Evolutionary conservation across 805 yeast species (phyloP), one percentile per base, ranked within the genome.

Genomic region (Zygoascus biomembranicola): DNA sequence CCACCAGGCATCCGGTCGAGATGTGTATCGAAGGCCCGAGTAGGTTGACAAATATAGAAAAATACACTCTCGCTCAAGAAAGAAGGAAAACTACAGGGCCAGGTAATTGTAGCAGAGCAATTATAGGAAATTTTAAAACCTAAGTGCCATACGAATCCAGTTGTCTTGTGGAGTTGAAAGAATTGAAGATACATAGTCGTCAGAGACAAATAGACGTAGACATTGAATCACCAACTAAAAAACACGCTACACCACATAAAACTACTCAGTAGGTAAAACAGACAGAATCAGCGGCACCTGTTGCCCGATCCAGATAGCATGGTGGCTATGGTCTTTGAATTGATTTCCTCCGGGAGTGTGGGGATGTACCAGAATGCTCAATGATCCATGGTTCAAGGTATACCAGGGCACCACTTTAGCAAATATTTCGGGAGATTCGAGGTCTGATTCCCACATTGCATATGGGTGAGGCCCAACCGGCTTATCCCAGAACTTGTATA

Each of bases 1-100:
- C 47, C 84, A 86, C 73, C 97, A 90, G 74, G 96, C 95, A 3
- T 77, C 87, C 55, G 82, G 95, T 8, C 71, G 75, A 60, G 87
- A 84, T 64, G 45, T 49, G 19, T 50, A 56, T 47, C 41, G 54
- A 35, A 52, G 31, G 28, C 28, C 28, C 28, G 28, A 23, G 28
- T 23, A 23, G 28, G 6, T 23, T 6, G 6, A 23, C 28, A 23
- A 23, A 23, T 23, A 23, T 23, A 23, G 6, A 23, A 23, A 23
- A 23, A 23, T 23, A 23, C 28, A 23, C 6, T 23, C 28, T 23
- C 6, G 28, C 28, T 23, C 6, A 4, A 3, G 28, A 23, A 4
- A 23, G 28, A 3, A 23, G 28, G 6, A 23, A 23, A 23, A 23
- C n/a, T n/a, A 23, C 6, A 4, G 28, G 28, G 28, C 28, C 28